These are phyloP conservation scores for Stentor roeselii DNA, from an alignment of 73 alveolate genomes.

Conservation along the genomic window DNA sequence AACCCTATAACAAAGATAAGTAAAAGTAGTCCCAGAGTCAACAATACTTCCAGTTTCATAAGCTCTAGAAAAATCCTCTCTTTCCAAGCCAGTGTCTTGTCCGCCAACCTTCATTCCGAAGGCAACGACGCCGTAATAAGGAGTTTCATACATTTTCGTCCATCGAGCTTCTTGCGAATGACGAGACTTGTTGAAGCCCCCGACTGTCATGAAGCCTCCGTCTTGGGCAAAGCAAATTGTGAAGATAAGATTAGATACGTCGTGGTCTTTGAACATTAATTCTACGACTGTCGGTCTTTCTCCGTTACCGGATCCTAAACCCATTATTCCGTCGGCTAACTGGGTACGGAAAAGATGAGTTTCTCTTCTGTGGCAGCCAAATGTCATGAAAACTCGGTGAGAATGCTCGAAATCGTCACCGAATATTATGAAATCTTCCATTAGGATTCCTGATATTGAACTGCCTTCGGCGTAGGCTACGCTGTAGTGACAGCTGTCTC, in stretches of 20 bases:
- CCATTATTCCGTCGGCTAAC: conserved; percentile 91
- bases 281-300: conserved; percentile 62
- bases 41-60: conserved; percentile 24
- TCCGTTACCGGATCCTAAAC: conserved; percentile 54
- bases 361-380: conserved; percentile 88
- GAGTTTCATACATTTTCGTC: background rate
- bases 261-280: conserved; percentile 35
- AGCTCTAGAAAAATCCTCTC: background rate
- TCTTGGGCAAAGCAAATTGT: conserved; percentile 69
- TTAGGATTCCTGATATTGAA: conserved; percentile 51
- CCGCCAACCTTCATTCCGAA: conserved; percentile 19
- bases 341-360: conserved; percentile 79
- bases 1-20: background rate
- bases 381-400: conserved; percentile 6
- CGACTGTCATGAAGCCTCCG: conserved; percentile 71
- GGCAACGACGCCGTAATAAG: background rate
- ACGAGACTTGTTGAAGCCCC: conserved; percentile 47
- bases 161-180: background rate
- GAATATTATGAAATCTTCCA: conserved; percentile 50
- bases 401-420: conserved; percentile 51
- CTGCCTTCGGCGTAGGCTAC: conserved; percentile 74
- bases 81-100: background rate
- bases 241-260: conserved; percentile 55
- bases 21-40: conserved; percentile 30
- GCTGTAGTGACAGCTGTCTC: conserved; percentile 41